Percentiles rank a stretch among this genome's conserved stretches.
These are phyloP conservation scores for Camelina laxa DNA, from an alignment of 345 rosid genomes.

Conservation along the genomic window DNA sequence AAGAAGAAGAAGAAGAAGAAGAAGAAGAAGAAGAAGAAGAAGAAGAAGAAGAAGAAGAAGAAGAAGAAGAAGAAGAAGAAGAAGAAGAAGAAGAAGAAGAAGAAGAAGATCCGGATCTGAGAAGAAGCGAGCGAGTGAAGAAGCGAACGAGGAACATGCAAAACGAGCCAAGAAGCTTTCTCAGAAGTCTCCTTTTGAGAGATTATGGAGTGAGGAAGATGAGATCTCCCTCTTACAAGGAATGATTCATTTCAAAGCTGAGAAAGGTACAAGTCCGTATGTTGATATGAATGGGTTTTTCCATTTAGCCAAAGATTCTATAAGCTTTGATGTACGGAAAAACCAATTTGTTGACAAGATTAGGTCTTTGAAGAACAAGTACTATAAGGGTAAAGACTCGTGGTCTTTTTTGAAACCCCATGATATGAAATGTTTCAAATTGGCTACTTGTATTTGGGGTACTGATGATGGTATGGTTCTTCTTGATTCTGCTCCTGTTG, in stretches of 20 bases:
- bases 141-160: not conserved
- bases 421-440: slow-evolving; percentile 29
- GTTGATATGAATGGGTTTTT: slow-evolving; percentile 42
- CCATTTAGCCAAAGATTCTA: slow-evolving; percentile 29
- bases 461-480: no score
- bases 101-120: not conserved
- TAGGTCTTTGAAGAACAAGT: slow-evolving; percentile 48
- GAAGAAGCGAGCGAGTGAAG: slow-evolving; percentile 21
- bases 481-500: not conserved
- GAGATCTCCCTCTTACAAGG: slow-evolving; percentile 48
- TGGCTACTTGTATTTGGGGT: slow-evolving; percentile 50
- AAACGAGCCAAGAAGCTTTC: slow-evolving; percentile 28
- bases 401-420: slow-evolving; percentile 35
- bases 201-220: slow-evolving; percentile 55
- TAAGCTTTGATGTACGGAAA: slow-evolving; percentile 37
- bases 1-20: no score
- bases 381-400: slow-evolving; percentile 11
- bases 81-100: no score
- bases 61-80: no score
- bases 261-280: slow-evolving; percentile 32
- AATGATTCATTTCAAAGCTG: slow-evolving; percentile 34
- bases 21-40: no score
- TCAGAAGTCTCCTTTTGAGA: slow-evolving; percentile 1
- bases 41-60: no score
- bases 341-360: slow-evolving; percentile 49